These are phyloP conservation scores for Cystoderma amianthinum DNA, from an alignment of 768 basidiomycete genomes.

Conservation along the genomic window DNA sequence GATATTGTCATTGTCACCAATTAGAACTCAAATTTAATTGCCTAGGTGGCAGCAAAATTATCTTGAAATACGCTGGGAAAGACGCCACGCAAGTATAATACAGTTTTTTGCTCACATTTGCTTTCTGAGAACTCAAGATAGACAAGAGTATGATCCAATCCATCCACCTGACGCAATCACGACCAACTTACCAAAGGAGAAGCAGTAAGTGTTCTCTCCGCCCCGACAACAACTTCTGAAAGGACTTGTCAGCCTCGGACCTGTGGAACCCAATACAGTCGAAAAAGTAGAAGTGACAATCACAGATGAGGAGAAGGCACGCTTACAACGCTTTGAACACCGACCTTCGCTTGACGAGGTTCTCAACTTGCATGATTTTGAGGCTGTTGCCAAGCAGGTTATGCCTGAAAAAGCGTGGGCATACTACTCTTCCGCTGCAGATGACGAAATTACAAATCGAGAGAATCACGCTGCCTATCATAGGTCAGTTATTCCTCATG, in stretches of 20 bases:
- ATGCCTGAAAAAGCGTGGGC: constrained; percentile 92
- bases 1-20: constrained; percentile 3
- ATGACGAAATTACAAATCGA: constrained; percentile 86
- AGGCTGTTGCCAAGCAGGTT: constrained; percentile 78
- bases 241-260: constrained; percentile 45
- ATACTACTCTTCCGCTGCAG: constrained; percentile 93
- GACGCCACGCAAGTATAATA: constrained; percentile 75
- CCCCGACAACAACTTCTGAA: background rate
- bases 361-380: constrained; percentile 91
- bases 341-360: constrained; percentile 75
- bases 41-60: constrained; percentile 74
- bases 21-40: background rate
- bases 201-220: constrained; percentile 48
- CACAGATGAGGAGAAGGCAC: constrained; percentile 65
- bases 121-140: too few species aligned
- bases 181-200: constrained; percentile 73
- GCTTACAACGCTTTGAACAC: constrained; percentile 51
- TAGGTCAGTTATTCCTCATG: constrained; percentile 44
- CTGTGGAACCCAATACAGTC: constrained; percentile 63
- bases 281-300: constrained; percentile 55
- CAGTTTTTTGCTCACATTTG: too few species aligned
- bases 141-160: constrained; percentile 75
- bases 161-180: constrained; percentile 82
- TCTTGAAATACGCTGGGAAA: constrained; percentile 84
- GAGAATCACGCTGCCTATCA: constrained; percentile 93